phyloP scores from a whole-genome alignment of 306 rosid species.

The Benincasa hispida region DNA sequence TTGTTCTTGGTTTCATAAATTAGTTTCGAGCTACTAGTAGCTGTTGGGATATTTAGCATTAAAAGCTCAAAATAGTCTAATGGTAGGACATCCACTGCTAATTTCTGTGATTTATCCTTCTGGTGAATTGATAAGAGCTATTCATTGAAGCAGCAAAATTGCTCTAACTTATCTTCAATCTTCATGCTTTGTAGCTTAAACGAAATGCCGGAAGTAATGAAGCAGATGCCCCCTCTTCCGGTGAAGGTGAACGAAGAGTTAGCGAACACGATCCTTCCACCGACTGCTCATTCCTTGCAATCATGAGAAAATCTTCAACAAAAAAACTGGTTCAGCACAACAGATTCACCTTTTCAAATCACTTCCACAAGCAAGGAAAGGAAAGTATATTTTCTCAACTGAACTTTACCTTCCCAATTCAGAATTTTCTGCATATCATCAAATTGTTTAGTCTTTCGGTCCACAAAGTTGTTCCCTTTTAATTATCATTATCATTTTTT shows the following conservation, averaged over 20 bases:
- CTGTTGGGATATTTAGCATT: not conserved
- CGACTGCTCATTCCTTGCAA: conserved; percentile 38
- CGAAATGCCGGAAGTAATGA: conserved; percentile 80
- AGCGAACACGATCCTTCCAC: conserved; percentile 65
- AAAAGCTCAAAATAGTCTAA: not conserved
- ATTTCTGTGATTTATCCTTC: not conserved
- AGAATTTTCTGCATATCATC: conserved; percentile 3
- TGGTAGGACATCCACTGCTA: not conserved
- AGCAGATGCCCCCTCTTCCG: conserved; percentile 93
- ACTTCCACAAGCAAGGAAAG: not conserved
- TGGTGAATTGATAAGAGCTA: not conserved
- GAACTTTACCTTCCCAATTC: not conserved
- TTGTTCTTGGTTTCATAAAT: not conserved
- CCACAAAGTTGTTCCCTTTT: not conserved
- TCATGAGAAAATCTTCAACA: conserved; percentile 21
- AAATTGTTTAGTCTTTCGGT: not conserved
- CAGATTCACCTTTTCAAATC: not conserved
- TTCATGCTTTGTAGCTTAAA: conserved; percentile 31
- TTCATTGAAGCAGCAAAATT: not conserved
- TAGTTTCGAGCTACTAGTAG: not conserved
- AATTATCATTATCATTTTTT: not conserved
- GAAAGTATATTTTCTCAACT: conserved; percentile 1
- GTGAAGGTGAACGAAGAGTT: conserved; percentile 85
- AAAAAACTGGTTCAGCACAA: not conserved
- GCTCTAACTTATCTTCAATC: not conserved